Percentiles rank a stretch among this genome's conserved stretches.
phyloP scores from a whole-genome alignment of 2,329 filamentous ascomycete genomes.

The Fusarium poae region DNA sequence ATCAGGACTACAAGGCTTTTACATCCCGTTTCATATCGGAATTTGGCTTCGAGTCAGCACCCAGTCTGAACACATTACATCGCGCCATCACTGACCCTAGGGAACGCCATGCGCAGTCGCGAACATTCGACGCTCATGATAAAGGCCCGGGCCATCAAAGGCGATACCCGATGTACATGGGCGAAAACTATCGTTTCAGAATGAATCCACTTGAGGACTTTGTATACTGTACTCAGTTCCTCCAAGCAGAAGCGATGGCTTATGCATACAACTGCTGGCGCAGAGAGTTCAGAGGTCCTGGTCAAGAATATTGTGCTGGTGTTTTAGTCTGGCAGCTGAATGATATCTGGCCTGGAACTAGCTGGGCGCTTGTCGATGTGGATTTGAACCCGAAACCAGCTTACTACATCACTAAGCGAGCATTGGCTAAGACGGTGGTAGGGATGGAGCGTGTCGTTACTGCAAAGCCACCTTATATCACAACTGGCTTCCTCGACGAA shows the following conservation, averaged over 20 bases:
- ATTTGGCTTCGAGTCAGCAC: slow-evolving; percentile 15
- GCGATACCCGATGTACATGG: slow-evolving; percentile 18
- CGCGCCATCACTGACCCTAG: neutral
- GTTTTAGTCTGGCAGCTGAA: slow-evolving; percentile 23
- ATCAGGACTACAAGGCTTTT: slow-evolving; percentile 14
- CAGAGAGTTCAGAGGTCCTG: slow-evolving; percentile 2
- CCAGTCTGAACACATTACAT: rapidly evolving
- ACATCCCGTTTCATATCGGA: slow-evolving; percentile 1
- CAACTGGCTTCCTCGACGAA: slow-evolving; percentile 1
- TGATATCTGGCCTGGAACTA: slow-evolving; percentile 19
- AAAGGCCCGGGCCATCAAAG: slow-evolving; percentile 20
- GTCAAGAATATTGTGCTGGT: neutral
- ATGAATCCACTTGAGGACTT: slow-evolving; percentile 5
- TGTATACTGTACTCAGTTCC: slow-evolving; percentile 12
- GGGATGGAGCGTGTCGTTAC: slow-evolving; percentile 5
- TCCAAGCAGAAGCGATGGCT: neutral
- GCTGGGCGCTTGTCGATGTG: slow-evolving; percentile 8
- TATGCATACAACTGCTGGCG: slow-evolving; percentile 25
- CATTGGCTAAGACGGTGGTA: neutral
- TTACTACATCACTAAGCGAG: slow-evolving; percentile 8
- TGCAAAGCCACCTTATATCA: slow-evolving; percentile 7
- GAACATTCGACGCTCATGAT: slow-evolving; percentile 3
- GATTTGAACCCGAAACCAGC: slow-evolving; percentile 11
- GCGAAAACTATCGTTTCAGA: slow-evolving; percentile 4
- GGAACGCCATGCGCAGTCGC: neutral